Percentiles rank a stretch among this genome's conserved stretches.
These are phyloP conservation scores for Penicillium crustosum DNA, from an alignment of 2,329 filamentous ascomycete species.

Conservation along the genomic window DNA sequence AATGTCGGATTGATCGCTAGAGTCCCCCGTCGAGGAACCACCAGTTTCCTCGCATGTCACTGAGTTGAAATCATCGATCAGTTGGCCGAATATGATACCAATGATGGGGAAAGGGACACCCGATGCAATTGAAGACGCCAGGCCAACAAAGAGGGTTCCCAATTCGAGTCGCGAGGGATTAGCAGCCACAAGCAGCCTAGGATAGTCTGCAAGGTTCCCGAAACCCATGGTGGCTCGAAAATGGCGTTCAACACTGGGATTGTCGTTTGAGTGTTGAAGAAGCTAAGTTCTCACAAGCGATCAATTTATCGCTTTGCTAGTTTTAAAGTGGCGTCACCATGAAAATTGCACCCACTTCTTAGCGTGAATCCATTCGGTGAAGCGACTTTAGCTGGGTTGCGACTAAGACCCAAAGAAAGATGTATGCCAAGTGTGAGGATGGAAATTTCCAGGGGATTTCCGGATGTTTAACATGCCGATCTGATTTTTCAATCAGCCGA, in stretches of 20 bases:
- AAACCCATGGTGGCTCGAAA: conserved; percentile 26
- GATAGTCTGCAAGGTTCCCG: conserved; percentile 36
- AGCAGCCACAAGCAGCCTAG: conserved; percentile 39
- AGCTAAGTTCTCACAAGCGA: conserved; percentile 4
- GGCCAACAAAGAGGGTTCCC: conserved; percentile 28
- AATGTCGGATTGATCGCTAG: conserved; percentile 26
- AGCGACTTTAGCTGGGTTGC: conserved; percentile 1
- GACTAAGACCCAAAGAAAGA: background rate
- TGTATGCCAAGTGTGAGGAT: conserved; percentile 6
- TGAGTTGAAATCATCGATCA: conserved; percentile 42
- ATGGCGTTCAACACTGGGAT: conserved; percentile 4
- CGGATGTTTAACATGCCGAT: conserved; percentile 7
- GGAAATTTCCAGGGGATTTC: background rate
- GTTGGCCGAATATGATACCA: conserved; percentile 42
- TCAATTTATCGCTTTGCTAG: conserved; percentile 6
- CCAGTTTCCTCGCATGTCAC: conserved; percentile 24
- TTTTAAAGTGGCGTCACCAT: conserved; percentile 4
- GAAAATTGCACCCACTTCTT: conserved; percentile 8
- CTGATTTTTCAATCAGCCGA: conserved; percentile 12
- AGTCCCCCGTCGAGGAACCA: conserved; percentile 14
- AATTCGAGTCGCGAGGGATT: conserved; percentile 36
- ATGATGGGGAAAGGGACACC: conserved; percentile 45
- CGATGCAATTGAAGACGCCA: conserved; percentile 35
- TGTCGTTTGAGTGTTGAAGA: conserved; percentile 12
- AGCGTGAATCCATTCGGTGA: conserved; percentile 9